A percentile compares a stretch with the other conserved stretches of the same genome.
Conservation (phyloP, 2,329 filamentous ascomycete species). For the Lizonia empirigonia region DNA sequence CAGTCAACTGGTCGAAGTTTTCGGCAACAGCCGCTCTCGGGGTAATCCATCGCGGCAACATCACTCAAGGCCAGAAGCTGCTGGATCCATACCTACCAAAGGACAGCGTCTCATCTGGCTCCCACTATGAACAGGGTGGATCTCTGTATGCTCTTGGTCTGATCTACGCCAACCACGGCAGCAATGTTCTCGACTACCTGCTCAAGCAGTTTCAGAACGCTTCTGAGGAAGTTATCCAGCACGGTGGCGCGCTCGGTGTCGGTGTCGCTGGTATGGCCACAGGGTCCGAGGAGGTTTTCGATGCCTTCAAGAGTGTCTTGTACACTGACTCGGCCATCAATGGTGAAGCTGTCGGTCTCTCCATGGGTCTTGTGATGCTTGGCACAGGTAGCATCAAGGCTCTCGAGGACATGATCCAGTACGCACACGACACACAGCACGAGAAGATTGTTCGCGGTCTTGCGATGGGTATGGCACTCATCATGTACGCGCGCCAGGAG, state of each 20-base stretch:
- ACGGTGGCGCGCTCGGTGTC: constrained; percentile 91
- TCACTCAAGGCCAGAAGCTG: constrained; percentile 90
- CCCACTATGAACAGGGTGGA: constrained; percentile 93
- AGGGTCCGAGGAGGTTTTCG: constrained; percentile 86
- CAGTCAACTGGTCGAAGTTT: constrained; percentile 99
- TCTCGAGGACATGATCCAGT: constrained; percentile 95
- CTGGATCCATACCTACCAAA: constrained; percentile 93
- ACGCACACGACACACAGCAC: constrained; percentile 96
- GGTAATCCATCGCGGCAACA: constrained; percentile 94
- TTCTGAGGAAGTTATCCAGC: constrained; percentile 91
- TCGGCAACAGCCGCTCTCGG: constrained; percentile 94
- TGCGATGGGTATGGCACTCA: constrained; percentile 94
- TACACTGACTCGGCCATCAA: constrained; percentile 96
- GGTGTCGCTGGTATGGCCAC: constrained; percentile 98
- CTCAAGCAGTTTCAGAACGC: constrained; percentile 75
- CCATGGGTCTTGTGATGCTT: constrained; percentile 98
- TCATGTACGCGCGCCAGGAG: constrained; percentile 97
- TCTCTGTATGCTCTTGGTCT: constrained; percentile 94
- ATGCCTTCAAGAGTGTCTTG: constrained; percentile 85
- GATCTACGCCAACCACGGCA: constrained; percentile 97
- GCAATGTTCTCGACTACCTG: constrained; percentile 82
- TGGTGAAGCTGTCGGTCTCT: constrained; percentile 91
- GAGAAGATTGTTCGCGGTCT: constrained; percentile 98
- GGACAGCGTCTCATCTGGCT: constrained; percentile 73
- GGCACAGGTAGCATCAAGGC: constrained; percentile 95